Conservation (phyloP, 23 red algal genomes). For the Gracilaria vermiculophylla region DNA sequence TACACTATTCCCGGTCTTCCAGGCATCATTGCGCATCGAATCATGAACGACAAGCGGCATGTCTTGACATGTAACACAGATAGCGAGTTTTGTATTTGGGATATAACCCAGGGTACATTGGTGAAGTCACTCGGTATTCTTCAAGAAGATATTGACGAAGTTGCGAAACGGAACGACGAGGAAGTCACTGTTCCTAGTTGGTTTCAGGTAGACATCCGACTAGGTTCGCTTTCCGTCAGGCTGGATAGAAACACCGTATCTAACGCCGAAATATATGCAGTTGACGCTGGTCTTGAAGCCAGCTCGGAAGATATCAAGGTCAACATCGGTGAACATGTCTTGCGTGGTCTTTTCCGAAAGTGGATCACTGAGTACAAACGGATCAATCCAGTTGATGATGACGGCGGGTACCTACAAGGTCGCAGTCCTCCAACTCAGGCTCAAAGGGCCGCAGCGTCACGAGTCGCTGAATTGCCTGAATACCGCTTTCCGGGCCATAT, state of each 20-base stretch:
- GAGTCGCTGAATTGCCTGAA: constrained; percentile 40
- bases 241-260: constrained; percentile 68
- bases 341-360: constrained; percentile 84
- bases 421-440: constrained; percentile 37
- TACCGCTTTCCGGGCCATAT: constrained; percentile 80
- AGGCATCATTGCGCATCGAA: constrained; percentile 75
- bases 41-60: constrained; percentile 93
- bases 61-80: constrained; percentile 79
- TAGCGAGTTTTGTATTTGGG: constrained; percentile 69
- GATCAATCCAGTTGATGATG: constrained; percentile 28
- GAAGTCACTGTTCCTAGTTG: constrained; percentile 90
- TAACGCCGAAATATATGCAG: constrained; percentile 93
- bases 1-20: constrained; percentile 78
- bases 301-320: constrained; percentile 92
- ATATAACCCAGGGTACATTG: constrained; percentile 67
- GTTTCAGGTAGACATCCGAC: constrained; percentile 89
- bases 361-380: constrained; percentile 64
- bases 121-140: constrained; percentile 45
- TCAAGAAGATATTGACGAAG: constrained; percentile 67
- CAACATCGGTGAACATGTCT: constrained; percentile 96
- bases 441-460: neutral
- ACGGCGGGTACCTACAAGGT: neutral
- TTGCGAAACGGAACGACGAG: constrained; percentile 66
- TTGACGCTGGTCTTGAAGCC: constrained; percentile 79
- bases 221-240: constrained; percentile 76